Evolutionary conservation across 2,329 filamentous ascomycete genomes (phyloP).

Genomic region (Aspergillus ruber): DNA sequence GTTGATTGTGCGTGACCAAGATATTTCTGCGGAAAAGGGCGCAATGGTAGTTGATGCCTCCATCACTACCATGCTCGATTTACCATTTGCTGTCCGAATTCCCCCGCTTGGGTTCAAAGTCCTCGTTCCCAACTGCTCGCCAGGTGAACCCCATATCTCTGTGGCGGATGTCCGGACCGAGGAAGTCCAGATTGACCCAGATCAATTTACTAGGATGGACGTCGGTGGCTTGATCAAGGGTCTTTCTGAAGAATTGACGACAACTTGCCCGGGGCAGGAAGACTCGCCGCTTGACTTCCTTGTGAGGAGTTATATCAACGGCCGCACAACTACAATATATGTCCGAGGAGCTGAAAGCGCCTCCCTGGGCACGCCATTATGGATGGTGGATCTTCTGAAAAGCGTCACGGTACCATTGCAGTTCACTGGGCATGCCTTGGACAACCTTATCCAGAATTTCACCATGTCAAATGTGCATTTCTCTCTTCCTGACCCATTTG

Average conservation of each 20-base stretch:
- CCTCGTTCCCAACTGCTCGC: conserved; percentile 72
- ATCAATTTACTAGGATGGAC: conserved; percentile 60
- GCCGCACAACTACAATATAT: conserved; percentile 70
- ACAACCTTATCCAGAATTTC: conserved; percentile 80
- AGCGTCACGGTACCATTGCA: conserved; percentile 79
- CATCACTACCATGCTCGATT: conserved; percentile 65
- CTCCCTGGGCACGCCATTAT: conserved; percentile 63
- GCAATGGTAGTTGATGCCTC: conserved; percentile 77
- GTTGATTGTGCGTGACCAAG: conserved; percentile 70
- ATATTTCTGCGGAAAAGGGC: conserved; percentile 47
- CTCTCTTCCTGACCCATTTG: conserved; percentile 70
- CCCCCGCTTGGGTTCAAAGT: conserved; percentile 80
- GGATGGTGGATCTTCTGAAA: conserved; percentile 73
- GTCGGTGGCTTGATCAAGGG: conserved; percentile 66
- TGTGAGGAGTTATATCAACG: conserved; percentile 73
- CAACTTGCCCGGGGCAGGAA: conserved; percentile 66
- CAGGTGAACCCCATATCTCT: conserved; percentile 65
- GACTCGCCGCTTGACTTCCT: conserved; percentile 80
- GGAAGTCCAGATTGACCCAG: conserved; percentile 60
- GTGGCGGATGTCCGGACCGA: conserved; percentile 70
- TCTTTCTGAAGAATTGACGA: conserved; percentile 66
- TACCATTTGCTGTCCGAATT: conserved; percentile 68
- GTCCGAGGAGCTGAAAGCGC: conserved; percentile 70
- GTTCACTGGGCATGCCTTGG: conserved; percentile 74
- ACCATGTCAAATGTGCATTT: conserved; percentile 81